phyloP scores from a whole-genome alignment of 192 early-diverging fungal species.

The Coemansia sp. region DNA sequence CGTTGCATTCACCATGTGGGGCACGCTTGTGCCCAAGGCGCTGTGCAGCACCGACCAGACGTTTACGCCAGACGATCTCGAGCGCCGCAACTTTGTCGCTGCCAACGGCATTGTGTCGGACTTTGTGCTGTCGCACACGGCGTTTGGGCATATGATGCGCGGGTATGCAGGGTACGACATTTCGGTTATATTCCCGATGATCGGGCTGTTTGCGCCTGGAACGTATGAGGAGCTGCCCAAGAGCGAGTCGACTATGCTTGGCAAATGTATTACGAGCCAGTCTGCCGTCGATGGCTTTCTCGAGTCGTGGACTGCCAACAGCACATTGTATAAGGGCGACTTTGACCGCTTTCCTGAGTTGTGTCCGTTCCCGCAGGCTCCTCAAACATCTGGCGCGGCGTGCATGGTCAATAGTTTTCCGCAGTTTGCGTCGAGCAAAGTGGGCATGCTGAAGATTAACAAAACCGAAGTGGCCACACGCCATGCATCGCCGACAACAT shows the following conservation, averaged over 20 bases:
- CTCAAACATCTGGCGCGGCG: slow-evolving; percentile 36
- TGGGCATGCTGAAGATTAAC: slow-evolving; percentile 43
- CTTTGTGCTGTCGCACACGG: slow-evolving; percentile 34
- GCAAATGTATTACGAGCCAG: slow-evolving; percentile 28
- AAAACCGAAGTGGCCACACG: slow-evolving; percentile 15
- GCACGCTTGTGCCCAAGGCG: slow-evolving; percentile 45
- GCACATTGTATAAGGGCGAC: slow-evolving; percentile 21
- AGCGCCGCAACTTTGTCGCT: slow-evolving; percentile 31
- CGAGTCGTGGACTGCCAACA: slow-evolving; percentile 29
- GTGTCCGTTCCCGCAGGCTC: slow-evolving; percentile 51
- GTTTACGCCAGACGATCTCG: slow-evolving; percentile 32
- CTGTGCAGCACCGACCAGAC: slow-evolving; percentile 52
- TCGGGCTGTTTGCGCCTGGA: slow-evolving; percentile 27
- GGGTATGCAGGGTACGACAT: slow-evolving; percentile 49
- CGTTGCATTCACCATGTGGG: slow-evolving; percentile 53
- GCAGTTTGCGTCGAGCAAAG: slow-evolving; percentile 34
- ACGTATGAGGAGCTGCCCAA: slow-evolving; percentile 6
- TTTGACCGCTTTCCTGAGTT: slow-evolving; percentile 18
- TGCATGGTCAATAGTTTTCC: slow-evolving; percentile 27
- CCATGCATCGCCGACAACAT: slow-evolving; percentile 26
- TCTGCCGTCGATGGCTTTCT: slow-evolving; percentile 19
- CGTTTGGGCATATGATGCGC: slow-evolving; percentile 41
- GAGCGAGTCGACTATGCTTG: slow-evolving; percentile 11
- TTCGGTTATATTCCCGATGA: slow-evolving; percentile 40
- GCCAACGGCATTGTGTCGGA: slow-evolving; percentile 53